Base-by-base conservation (phyloP, 345 rosid genomes). In the Fremontodendron californicum region DNA sequence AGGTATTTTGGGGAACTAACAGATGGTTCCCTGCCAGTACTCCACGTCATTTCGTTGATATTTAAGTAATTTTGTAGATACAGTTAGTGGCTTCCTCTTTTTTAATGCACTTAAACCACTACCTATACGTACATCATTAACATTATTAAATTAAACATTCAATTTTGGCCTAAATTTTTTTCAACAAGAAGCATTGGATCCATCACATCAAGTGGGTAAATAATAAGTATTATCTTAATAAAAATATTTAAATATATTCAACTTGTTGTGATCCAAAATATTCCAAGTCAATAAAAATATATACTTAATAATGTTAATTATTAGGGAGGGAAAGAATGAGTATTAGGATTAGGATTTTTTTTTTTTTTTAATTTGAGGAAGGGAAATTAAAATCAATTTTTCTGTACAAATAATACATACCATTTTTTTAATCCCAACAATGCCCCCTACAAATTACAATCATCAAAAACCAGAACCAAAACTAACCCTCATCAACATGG, bases 401-500 rank as follows among this genome's bases (percentile, higher is more conserved):
- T 46, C 6, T 40, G 6, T 1, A 4, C 5, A 16, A 46, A 46
- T 1, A 13, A 12, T 15, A 46, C 4, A 46, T 46, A 13, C n/a
- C n/a, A n/a, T n/a, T n/a, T n/a, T n/a, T n/a, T n/a, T n/a, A n/a
- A 54, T 27, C 75, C 76, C 77, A 57, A 23, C 70, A 35, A 46
- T 29, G 80, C 61, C 19, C 52, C 21, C 71, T n/a, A n/a, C n/a
- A n/a, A n/a, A n/a, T n/a, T 60, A 57, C 40, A 78, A 27, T 15
- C 82, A 40, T n/a, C 6, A 61, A 60, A 55, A 48, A 11, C 40
- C 78, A 11, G 49, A 49, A 48, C 77, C 77, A 69, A 39, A 69
- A 12, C 49, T 40, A 42, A 2, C 57, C 77, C 19, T 25, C 81
- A 54, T 67, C 40, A 73, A 75, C 72, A 35, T 78, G 85, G 73